Base-by-base conservation (phyloP, 2,329 filamentous ascomycete species). In the Verticillium nonalfalfae region DNA sequence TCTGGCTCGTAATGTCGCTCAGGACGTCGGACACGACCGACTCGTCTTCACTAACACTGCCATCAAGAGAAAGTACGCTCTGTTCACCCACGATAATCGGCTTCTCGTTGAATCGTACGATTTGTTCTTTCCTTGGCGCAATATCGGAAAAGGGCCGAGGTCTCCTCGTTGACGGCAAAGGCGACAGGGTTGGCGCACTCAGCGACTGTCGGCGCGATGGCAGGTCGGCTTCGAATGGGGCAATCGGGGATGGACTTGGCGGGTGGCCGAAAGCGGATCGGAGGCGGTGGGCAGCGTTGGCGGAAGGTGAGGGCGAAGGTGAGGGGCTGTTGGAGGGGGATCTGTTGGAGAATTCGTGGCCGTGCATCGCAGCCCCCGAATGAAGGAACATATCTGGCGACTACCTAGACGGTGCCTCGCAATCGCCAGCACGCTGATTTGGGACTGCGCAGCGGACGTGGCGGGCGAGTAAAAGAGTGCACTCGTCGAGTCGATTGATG, bases 311-410 rank as follows among this genome's bases (percentile, higher is more conserved):
- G 75, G 64, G 67, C 70, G 31, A 70, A 75, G 64, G 67, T 70
- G 31, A 70, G 68, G 50, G 72, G 71, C 64, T 71, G 73, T 60
- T 72, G 65, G 45, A 70, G 68, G 72, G 66, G 31, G 72, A 61
- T 60, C 72, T 68, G 55, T 73, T 72, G 35, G 82, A 84, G 67
- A 82, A 86, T 69, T 86, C 83, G 69, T 86, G 84, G 70, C 83
- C 84, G 68, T 86, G 83, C 21, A 86, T 76, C 72, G 83, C 81
- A 58, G 84, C 84, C 56, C 82, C 84, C 18, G 82, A 78, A 68
- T 86, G 84, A 38, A 86, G 74, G 68, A 86, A 84, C 84, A 87
- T 86, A 65, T 26, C 63, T 73, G 69, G 63, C 58, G 58, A 59
- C 36, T 59, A 59, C 58, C 58, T 21, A 38, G 58, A 21, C 15